Evolutionary conservation across 805 yeast genomes (phyloP), one percentile per base, ranked within the genome.

Genomic region (Wickerhamomyces chambardii): DNA sequence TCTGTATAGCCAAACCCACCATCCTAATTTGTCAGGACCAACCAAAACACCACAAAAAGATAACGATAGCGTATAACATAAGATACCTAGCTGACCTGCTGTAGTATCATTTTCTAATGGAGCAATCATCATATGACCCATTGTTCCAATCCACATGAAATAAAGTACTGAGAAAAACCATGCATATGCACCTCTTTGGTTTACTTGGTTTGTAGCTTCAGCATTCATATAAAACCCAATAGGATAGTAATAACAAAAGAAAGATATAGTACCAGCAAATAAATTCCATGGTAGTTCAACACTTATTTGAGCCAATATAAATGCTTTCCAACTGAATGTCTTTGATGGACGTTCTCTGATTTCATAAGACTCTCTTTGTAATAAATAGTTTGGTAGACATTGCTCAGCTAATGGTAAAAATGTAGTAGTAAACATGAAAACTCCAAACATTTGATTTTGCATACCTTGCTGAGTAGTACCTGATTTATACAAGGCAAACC

Each of bases 1-100:
- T 52, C 87, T 66, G 65, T 80, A 82, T 85, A 82, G 77, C 66
- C 80, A 82, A 30, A 70, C 63, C 87, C 89, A 78, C 66, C 84
- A 84, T n/a, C 85, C 75, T 63, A 79, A 51, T 24, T 56, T 61
- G 15, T 63, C 61, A 40, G 75, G 70, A 17, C 73, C 62, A 14
- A 72, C 75, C 61, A 84, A 61, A 30, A 80, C 84, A 68, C 95
- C 95, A 68, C 86, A 80, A 73, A 83, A 81, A 14, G 72, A 70
- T 59, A 84, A 61, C 27, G 75, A 63, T 66, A 79, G 58, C 2
- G 82, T 73, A 79, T 41, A 77, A 48, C 46, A 81, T 48, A 27
- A 70, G 61, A 1, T 74, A 69, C 38, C 76, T 40, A 45, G 77
- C 75, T 24, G 27, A 40, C 81, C 84, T 31, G 84, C 87, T 46